A percentile compares a stretch with the other conserved stretches of the same genome.
Conservation (phyloP, 108 stramenopile species). For the Chaetoceros tenuissimus region DNA sequence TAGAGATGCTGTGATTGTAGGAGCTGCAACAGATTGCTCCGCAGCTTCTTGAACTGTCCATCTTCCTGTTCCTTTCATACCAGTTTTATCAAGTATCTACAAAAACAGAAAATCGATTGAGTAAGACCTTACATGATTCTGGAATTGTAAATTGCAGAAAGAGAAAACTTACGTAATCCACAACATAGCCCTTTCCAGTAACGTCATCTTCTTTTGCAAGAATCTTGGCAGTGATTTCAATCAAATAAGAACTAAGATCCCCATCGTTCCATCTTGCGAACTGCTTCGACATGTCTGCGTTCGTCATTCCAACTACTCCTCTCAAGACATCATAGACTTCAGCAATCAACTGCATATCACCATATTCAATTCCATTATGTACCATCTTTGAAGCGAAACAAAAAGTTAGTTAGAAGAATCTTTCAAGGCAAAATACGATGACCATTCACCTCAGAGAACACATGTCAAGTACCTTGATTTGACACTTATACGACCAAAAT, state of each 20-base stretch:
- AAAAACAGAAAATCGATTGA: not conserved
- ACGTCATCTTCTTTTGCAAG: conserved; percentile 80
- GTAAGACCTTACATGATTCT: not conserved
- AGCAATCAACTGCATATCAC: conserved; percentile 98
- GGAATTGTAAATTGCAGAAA: not conserved
- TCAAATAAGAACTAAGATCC: conserved; percentile 87
- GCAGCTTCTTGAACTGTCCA: conserved; percentile 99
- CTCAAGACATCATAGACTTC: conserved; percentile 94
- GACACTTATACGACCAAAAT: not conserved
- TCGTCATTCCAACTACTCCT: conserved; percentile 73
- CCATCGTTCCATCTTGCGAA: conserved; percentile 91
- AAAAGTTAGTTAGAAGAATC: too few species aligned
- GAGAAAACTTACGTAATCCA: conserved; percentile 44
- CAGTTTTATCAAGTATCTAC: conserved; percentile 93
- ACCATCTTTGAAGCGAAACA: too few species aligned
- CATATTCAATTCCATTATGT: conserved; percentile 99
- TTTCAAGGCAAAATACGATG: conserved; percentile 50
- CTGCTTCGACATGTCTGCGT: conserved; percentile 87
- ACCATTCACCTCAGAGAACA: not conserved
- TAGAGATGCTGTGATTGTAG: conserved; percentile 92
- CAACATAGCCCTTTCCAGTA: conserved; percentile 65
- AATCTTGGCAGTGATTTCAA: conserved; percentile 95
- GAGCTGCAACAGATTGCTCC: conserved; percentile 91
- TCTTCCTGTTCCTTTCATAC: conserved; percentile 98
- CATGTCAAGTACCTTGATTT: not conserved